Conservation (phyloP, 345 rosid genomes). For the Arabidopsis thaliana region DNA sequence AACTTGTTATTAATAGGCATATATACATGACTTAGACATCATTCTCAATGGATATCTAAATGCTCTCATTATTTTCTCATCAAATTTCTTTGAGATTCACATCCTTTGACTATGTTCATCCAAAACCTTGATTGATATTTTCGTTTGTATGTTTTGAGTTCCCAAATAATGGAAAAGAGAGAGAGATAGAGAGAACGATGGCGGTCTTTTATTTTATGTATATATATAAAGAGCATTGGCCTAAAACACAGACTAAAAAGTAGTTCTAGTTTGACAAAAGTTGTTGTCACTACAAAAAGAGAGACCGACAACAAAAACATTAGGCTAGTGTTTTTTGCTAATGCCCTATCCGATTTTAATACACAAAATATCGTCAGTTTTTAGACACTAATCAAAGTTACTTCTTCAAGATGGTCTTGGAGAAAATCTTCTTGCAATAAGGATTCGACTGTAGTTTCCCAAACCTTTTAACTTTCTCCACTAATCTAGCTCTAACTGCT, state of each 20-base stretch:
- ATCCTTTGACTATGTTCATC: slow-evolving; percentile 21
- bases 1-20: no score
- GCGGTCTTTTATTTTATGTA: slow-evolving; percentile 6
- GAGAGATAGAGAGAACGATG: slow-evolving; percentile 26
- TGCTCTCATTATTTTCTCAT: not conserved
- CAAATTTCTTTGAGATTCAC: slow-evolving; percentile 16
- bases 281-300: slow-evolving; percentile 28
- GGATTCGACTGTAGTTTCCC: slow-evolving; percentile 61
- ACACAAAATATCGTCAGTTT: not conserved
- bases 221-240: slow-evolving; percentile 28
- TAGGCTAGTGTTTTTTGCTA: not conserved
- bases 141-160: slow-evolving; percentile 32
- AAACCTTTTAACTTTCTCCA: slow-evolving; percentile 57
- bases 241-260: not conserved
- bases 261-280: slow-evolving; percentile 19
- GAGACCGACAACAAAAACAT: slow-evolving; percentile 22
- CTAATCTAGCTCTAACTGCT: slow-evolving; percentile 50
- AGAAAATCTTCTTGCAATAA: slow-evolving; percentile 76
- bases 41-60: no score
- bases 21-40: no score
- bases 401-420: slow-evolving; percentile 57
- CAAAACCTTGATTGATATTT: slow-evolving; percentile 6
- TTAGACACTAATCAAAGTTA: slow-evolving; percentile 27
- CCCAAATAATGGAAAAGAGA: slow-evolving; percentile 33
- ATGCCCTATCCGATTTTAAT: not conserved